Conservation (phyloP, 2,329 filamentous ascomycete species). For the Zalaria sp. region DNA sequence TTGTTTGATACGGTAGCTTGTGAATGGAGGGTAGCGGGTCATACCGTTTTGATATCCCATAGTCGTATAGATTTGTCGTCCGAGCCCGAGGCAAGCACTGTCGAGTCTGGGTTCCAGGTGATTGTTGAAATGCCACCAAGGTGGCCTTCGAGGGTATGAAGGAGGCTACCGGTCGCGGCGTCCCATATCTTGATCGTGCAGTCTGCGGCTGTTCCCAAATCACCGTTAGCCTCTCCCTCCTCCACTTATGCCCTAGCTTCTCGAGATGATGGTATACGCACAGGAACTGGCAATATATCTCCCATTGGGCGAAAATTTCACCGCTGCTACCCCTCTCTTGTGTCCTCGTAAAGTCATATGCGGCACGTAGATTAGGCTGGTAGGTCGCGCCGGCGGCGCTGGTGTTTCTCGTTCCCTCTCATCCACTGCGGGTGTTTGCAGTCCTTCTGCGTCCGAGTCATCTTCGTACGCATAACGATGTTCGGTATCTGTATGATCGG, state of each 20-base stretch:
- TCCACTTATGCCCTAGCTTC: background rate
- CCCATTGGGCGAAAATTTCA: constrained; percentile 84
- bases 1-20: background rate
- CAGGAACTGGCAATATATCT: constrained; percentile 78
- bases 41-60: constrained; percentile 56
- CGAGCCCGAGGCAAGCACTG: constrained; percentile 75
- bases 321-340: constrained; percentile 62
- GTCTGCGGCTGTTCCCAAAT: constrained; percentile 48
- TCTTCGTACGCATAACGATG: constrained; percentile 8
- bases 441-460: constrained; percentile 1
- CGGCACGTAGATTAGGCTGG: constrained; percentile 49
- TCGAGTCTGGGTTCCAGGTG: constrained; percentile 85
- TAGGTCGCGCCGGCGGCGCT: constrained; percentile 1
- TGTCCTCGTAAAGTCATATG: constrained; percentile 65
- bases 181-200: constrained; percentile 88
- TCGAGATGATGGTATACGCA: constrained; percentile 19
- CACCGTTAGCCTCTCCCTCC: background rate
- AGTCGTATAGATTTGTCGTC: constrained; percentile 94
- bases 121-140: constrained; percentile 84
- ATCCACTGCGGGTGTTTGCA: background rate
- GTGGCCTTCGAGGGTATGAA: constrained; percentile 86
- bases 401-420: background rate
- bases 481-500: constrained; percentile 1
- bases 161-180: constrained; percentile 58
- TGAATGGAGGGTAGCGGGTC: too few species aligned